Evolutionary conservation across 208 protist genomes (phyloP).

Genomic region (Angomonas desouzai): DNA sequence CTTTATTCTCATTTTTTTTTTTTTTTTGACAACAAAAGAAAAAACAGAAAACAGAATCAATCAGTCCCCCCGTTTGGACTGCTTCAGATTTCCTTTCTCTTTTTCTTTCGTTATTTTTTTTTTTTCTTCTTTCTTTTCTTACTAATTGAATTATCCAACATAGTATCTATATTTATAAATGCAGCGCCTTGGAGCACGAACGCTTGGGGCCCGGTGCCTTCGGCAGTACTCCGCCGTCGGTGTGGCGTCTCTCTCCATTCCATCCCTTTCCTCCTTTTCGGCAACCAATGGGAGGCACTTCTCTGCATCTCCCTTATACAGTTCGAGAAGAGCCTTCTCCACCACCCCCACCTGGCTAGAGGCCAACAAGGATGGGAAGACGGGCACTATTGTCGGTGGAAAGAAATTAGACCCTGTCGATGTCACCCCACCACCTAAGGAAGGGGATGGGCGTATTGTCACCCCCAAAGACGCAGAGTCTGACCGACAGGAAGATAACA

Average conservation of each 20-base stretch:
- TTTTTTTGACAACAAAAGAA: background rate
- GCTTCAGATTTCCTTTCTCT: too few relatives aligned
- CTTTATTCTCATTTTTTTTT: slow-evolving; percentile 9
- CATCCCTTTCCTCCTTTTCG: background rate
- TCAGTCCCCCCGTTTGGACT: too few relatives aligned
- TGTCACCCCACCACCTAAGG: background rate
- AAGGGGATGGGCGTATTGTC: slow-evolving; percentile 1
- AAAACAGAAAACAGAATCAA: too few relatives aligned
- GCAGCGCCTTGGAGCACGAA: background rate
- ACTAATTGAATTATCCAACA: background rate
- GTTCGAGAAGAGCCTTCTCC: background rate
- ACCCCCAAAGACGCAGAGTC: too few relatives aligned
- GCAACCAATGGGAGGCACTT: background rate
- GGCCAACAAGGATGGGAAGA: background rate
- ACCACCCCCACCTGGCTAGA: background rate
- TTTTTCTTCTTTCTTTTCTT: too few relatives aligned
- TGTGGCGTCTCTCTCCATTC: background rate
- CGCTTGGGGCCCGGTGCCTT: background rate
- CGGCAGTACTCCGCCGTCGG: too few relatives aligned
- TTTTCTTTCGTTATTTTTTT: too few relatives aligned
- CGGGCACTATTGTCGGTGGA: background rate
- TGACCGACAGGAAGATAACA: background rate
- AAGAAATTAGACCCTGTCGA: background rate
- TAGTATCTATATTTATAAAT: too few relatives aligned
- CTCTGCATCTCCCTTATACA: background rate